A percentile compares a stretch with the other conserved stretches of the same genome.
Conservation (phyloP, 805 yeast genomes). For the Candida suzukii region DNA sequence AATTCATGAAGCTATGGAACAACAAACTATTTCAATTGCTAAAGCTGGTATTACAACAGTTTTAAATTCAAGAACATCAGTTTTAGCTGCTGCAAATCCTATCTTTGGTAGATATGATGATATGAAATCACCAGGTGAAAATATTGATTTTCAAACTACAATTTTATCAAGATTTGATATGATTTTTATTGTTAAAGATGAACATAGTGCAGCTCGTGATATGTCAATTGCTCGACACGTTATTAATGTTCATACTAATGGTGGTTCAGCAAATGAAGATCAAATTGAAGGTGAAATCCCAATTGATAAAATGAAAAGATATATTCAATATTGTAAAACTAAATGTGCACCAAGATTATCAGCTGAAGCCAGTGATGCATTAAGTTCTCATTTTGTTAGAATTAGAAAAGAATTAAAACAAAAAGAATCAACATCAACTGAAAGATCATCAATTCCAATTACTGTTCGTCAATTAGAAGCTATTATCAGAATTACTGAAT, state of each 20-base stretch:
- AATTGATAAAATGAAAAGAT: constrained; percentile 83
- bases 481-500: constrained; percentile 89
- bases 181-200: constrained; percentile 96
- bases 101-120: constrained; percentile 95
- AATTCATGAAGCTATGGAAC: constrained; percentile 98
- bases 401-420: constrained; percentile 78
- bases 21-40: constrained; percentile 95
- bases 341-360: constrained; percentile 91
- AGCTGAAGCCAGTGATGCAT: constrained; percentile 81
- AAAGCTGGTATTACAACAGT: constrained; percentile 98
- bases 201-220: constrained; percentile 81
- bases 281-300: constrained; percentile 78
- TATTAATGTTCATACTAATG: constrained; percentile 88
- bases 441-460: constrained; percentile 92
- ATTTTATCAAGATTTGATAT: constrained; percentile 96
- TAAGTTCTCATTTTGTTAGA: constrained; percentile 87
- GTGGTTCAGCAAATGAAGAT: constrained; percentile 35
- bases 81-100: constrained; percentile 95
- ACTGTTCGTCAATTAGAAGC: constrained; percentile 98
- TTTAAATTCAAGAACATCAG: constrained; percentile 90
- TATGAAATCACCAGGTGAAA: constrained; percentile 93
- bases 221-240: constrained; percentile 90
- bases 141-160: constrained; percentile 95
- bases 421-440: constrained; percentile 75
- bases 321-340: constrained; percentile 81